Evolutionary conservation across 768 basidiomycete species (phyloP), one percentile per base, ranked within the genome.

Genomic region (Candolleomyces aberdarensis): DNA sequence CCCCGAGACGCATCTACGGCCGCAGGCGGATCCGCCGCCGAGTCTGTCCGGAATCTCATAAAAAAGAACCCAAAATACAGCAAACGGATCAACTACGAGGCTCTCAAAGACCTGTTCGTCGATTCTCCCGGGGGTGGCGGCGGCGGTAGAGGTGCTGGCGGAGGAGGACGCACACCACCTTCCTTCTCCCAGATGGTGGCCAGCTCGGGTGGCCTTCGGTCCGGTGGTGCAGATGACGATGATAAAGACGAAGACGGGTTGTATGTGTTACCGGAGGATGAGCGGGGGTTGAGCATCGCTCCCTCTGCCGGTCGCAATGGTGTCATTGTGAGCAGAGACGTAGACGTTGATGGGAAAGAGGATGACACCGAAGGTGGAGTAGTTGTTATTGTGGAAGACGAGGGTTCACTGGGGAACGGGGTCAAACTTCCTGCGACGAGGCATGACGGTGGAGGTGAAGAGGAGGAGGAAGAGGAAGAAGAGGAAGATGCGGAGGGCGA

Each of bases 11-110:
- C 89, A 11, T 80, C 86, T 0, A 91, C 85, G 7, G 85, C 86
- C 0, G 81, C 83, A 53, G 91, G 88, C 6, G 80, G 76, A 15
- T 90, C 88, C 5, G 84, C 89, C 0, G 90, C 89, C 19, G 92
- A 93, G 66, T 86, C 89, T 0, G 89, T 92, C 22, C 83, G 82
- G 41, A 87, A 86, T 61, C 80, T 96, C 40, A 79, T 94, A 66
- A 89, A 90, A 78, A 92, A 93, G 75, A 94, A 90, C 64, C 82
- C 87, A 22, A 90, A 86, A 69, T 94, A 95, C 74, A 94, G 91
- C 75, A 92, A 92, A 69, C 86, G 93, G 56, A 96, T 96, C 75
- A 97, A 97, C 71, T 97, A 96, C 71, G 89, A 92, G 65, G 93
- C 92, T 0, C 83, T 96, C 57, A 89, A 91, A 65, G 84, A 85